A percentile compares a stretch with the other conserved stretches of the same genome.
Conservation (phyloP, 306 rosid genomes). For the Sphenostylis stenocarpa region DNA sequence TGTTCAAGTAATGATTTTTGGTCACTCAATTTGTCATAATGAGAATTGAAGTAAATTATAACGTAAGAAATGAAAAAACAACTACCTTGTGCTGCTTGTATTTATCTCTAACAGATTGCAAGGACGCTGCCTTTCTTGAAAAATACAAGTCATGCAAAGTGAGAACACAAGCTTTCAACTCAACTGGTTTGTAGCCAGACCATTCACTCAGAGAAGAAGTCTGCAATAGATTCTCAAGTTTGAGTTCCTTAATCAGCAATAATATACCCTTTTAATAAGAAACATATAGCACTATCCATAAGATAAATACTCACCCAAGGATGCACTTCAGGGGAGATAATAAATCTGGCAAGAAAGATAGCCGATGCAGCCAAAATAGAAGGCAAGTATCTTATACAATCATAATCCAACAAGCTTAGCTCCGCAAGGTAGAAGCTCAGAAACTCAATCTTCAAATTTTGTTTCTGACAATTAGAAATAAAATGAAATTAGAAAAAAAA, state of each 20-base stretch:
- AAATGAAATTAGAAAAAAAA: no score
- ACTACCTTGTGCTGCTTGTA: slow-evolving; percentile 77
- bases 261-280: not conserved
- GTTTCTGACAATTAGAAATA: slow-evolving; percentile 41
- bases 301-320: slow-evolving; percentile 72
- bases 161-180: slow-evolving; percentile 63
- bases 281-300: not conserved
- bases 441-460: slow-evolving; percentile 55
- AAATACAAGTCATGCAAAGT: slow-evolving; percentile 66
- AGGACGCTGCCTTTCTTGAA: slow-evolving; percentile 63
- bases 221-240: slow-evolving; percentile 37
- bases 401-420: slow-evolving; percentile 74
- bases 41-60: not conserved
- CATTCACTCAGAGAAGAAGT: slow-evolving; percentile 39
- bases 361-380: slow-evolving; percentile 80
- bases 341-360: slow-evolving; percentile 67
- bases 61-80: not conserved
- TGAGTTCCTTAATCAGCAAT: not conserved
- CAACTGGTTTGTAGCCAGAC: slow-evolving; percentile 51
- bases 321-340: slow-evolving; percentile 45
- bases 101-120: slow-evolving; percentile 67
- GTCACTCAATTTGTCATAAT: not conserved
- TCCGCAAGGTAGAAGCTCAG: slow-evolving; percentile 72
- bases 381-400: slow-evolving; percentile 64
- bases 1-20: slow-evolving; percentile 32